phyloP scores from a whole-genome alignment of 768 basidiomycete genomes.

The Russula brevipes region DNA sequence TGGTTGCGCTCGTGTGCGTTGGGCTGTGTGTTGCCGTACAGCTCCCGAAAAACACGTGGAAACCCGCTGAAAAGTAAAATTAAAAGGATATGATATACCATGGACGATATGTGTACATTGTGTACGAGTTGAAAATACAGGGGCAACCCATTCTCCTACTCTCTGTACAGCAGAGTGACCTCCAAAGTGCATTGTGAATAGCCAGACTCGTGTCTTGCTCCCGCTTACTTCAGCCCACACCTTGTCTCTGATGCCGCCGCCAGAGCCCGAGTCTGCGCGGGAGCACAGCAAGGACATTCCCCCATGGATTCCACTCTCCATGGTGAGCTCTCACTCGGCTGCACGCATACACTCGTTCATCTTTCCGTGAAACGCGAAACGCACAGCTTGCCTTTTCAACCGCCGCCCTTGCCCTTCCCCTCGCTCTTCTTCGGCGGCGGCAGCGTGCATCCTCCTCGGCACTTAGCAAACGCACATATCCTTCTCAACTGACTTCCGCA shows the following conservation, averaged over 20 bases:
- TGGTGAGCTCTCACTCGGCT: constrained; percentile 3
- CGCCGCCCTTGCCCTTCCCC: constrained; percentile 31
- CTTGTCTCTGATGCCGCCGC: no score
- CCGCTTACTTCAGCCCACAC: no score
- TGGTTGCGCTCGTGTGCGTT: not conserved
- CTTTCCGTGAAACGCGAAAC: not conserved
- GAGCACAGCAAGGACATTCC: not conserved
- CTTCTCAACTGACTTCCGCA: constrained; percentile 25
- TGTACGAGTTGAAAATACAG: constrained; percentile 8
- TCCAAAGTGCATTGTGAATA: no score
- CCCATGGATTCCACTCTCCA: constrained; percentile 23
- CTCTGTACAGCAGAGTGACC: no score
- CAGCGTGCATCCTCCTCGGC: constrained; percentile 23
- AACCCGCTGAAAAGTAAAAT: not conserved
- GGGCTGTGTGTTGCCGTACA: constrained; percentile 12
- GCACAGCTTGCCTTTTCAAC: constrained; percentile 32
- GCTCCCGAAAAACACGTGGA: constrained; percentile 17
- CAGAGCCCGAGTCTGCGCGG: not conserved
- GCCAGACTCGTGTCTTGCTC: not conserved
- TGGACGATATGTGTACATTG: not conserved
- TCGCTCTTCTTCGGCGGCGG: constrained; percentile 31
- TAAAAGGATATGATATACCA: no score
- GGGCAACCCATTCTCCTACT: not conserved
- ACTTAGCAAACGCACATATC: constrained; percentile 2
- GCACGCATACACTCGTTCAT: no score